Evolutionary conservation across 2,329 filamentous ascomycete genomes (phyloP), one percentile per base, ranked within the genome.

Genomic region (Tolypocladium capitatum): DNA sequence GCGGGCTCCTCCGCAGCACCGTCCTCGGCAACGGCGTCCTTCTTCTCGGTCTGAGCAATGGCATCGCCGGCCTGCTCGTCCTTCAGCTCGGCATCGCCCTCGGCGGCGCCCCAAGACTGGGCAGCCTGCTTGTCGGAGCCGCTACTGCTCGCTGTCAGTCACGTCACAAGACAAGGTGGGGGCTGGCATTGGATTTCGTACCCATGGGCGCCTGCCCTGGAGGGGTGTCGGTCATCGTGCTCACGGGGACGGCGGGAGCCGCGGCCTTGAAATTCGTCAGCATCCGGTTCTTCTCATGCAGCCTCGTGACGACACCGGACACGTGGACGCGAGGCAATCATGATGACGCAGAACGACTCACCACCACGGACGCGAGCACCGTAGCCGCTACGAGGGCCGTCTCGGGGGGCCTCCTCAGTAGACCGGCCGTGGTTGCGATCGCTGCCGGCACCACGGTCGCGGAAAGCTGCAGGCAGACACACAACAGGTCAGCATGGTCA

Each of bases 51-150:
- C 70, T 87, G 78, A 57, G 92, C 92, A 58, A 96, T 94, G 59
- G 80, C 84, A 68, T 94, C 89, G 59, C 85, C 92, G 58, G 84
- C 88, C 70, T 87, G 80, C 78, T 97, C 92, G 61, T 97, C 92
- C 63, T 85, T 85, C 71, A 85, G 81, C 72, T 94, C 88, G 63
- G 84, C 84, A 53, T 83, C 74, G 61, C 89, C 92, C 63, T 87
- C 84, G 58, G 78, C 76, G 63, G 80, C 83, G 60, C 91, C 92
- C 89, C 91, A 97, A 60, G 86, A 85, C 68, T 91, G 86, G 63
- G 81, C 85, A 65, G 84, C 81, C 71, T 91, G 84, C 80, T 94
- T 94, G 60, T 88, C 84, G 62, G 85, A 84, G 55, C 86, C 84
- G 62, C 85, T 87, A 48, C 31, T 51, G 33, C 33, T 57, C 10